Conservation (phyloP, 2,329 filamentous ascomycete species). For the Camillea tinctor region DNA sequence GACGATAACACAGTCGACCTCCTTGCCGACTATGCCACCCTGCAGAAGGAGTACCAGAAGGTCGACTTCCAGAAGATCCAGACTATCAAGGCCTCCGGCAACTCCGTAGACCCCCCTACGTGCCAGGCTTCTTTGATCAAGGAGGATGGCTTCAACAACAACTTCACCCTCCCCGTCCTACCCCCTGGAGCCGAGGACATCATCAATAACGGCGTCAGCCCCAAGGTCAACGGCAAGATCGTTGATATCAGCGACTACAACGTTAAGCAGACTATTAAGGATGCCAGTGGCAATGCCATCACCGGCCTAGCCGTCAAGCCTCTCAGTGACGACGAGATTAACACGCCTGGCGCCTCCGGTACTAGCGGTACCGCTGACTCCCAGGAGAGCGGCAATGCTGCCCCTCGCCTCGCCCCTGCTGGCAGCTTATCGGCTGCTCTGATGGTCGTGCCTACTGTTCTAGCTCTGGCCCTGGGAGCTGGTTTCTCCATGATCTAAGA, state of each 20-base stretch:
- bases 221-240: slow-evolving; percentile 64
- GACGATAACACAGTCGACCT: slow-evolving; percentile 57
- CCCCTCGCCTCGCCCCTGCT: slow-evolving; percentile 3
- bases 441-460: neutral
- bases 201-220: slow-evolving; percentile 72
- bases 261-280: slow-evolving; percentile 46
- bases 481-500: slow-evolving; percentile 6
- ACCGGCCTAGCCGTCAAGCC: slow-evolving; percentile 45
- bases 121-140: slow-evolving; percentile 69
- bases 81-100: slow-evolving; percentile 56
- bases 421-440: neutral
- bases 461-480: slow-evolving; percentile 1
- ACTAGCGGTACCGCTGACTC: slow-evolving; percentile 3
- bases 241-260: slow-evolving; percentile 65
- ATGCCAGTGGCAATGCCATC: slow-evolving; percentile 41
- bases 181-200: slow-evolving; percentile 68
- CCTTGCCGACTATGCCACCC: slow-evolving; percentile 66
- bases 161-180: slow-evolving; percentile 73
- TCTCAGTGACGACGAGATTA: slow-evolving; percentile 19
- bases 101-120: slow-evolving; percentile 52
- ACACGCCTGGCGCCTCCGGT: slow-evolving; percentile 19
- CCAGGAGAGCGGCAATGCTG: slow-evolving; percentile 10
- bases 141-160: slow-evolving; percentile 65
- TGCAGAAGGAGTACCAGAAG: slow-evolving; percentile 72
- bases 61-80: slow-evolving; percentile 70